Evolutionary conservation across 2,329 filamentous ascomycete species (phyloP), one percentile per base, ranked within the genome.

Genomic region (Pseudogymnoascus sp.): DNA sequence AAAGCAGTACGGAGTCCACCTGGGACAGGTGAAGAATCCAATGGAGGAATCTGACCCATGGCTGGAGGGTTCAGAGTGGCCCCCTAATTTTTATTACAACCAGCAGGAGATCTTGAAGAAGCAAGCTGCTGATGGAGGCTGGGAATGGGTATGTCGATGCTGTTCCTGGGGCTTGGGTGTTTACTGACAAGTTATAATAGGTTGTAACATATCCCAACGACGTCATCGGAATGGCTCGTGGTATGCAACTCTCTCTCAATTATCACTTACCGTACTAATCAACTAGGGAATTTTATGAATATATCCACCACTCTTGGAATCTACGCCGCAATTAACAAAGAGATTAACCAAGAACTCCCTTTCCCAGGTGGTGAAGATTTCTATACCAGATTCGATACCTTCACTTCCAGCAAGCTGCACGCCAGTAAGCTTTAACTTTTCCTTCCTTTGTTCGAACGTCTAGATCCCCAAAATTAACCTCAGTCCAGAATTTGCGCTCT

Each of bases 1-100:
- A 37, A 83, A 83, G 67, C 80, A 84, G 62, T 83, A 83, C 67
- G 79, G 80, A 23, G 78, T 83, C 2, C 81, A 83, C 65, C 74
- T 82, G 1, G 79, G 80, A 7, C 73, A 72, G 9, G 70, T 73
- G 13, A 82, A 81, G 64, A 76, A 77, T 65, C 80, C 80, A 1
- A 76, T 82, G 73, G 67, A 74, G 10, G 80, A 83, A 67, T 71
- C 74, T 13, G 79, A 81, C 62, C 75, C 76, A 1, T 78, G 76
- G 75, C 71, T 81, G 3, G 74, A 75, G 7, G 71, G 73, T 17
- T 1, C 46, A 11, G 11, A 67, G 71, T 33, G 76, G 76, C 3
- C 75, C 15, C 46, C 76, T 2, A 83, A 80, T 70, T 83, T 83
- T 68, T 83, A 83, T 69, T 82, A 82, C 67, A 68, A 72, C 37